Base-by-base conservation (phyloP, 495 filamentous ascomycete species). In the Penicillium macrosclerotiorum region DNA sequence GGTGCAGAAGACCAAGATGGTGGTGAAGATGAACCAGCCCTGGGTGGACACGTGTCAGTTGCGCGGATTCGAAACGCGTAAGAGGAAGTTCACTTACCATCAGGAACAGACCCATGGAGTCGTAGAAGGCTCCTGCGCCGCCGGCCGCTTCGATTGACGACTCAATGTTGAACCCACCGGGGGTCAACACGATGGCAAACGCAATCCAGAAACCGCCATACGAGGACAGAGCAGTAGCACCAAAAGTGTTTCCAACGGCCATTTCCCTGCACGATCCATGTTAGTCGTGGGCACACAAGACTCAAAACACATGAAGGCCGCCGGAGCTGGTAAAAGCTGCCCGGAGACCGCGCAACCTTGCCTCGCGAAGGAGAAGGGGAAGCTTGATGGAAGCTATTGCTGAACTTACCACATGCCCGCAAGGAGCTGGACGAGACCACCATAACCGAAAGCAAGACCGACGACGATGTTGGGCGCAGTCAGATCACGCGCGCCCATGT, bases 21-120 rank as follows among this genome's bases (percentile, higher is more conserved):
- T 83, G 57, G 92, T 98, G 82, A 98, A 98, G 77, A 98, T 93
- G 77, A 95, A 96, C 93, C 93, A 98, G 64, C 83, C 83, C 80
- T 82, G 47, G 8, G 20, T 16, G 1, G 18, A 16, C n/a, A n/a
- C n/a, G n/a, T n/a, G n/a, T n/a, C n/a, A 14, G 14, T 33, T 42
- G 50, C 25, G 32, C 19, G 24, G 26, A 35, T 17, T 25, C 20
- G 6, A 1, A 11, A 17, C 31, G 14, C 16, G 23, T 2, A 11
- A 4, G 6, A 7, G 0, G 24, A 22, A 9, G 31, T 12, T 27
- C 45, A 64, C 75, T 63, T 64, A 84, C 82, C 79, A 88, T 83
- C 39, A 96, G 74, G 78, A 87, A 96, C 60, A 95, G 80, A 43
- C 88, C 90, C 43, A 96, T 76, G 3, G 86, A 88, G 53, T 86